Percentiles rank a stretch among this genome's conserved stretches.
These are phyloP conservation scores for Mycena pura DNA, from an alignment of 768 basidiomycete species.

Conservation along the genomic window DNA sequence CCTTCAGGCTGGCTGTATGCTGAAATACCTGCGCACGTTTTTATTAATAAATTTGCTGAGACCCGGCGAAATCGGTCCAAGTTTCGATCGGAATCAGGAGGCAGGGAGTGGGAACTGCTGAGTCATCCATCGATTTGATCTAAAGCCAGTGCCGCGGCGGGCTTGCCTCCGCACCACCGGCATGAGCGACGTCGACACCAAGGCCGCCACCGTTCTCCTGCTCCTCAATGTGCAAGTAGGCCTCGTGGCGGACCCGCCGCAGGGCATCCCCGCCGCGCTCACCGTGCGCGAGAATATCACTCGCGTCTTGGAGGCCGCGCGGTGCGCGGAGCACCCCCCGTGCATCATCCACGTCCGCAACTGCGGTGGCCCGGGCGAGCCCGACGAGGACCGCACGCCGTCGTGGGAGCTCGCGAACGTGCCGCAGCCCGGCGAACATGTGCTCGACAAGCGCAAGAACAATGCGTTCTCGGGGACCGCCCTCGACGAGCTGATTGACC, in stretches of 20 bases:
- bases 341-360: slow-evolving; percentile 75
- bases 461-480: slow-evolving; percentile 70
- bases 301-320: slow-evolving; percentile 54
- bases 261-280: slow-evolving; percentile 56
- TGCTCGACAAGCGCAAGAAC: slow-evolving; percentile 73
- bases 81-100: no score
- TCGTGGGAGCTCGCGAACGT: slow-evolving; percentile 70
- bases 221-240: slow-evolving; percentile 63
- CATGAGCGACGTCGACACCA: no score
- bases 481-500: slow-evolving; percentile 55
- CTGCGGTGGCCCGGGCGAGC: slow-evolving; percentile 63
- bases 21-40: no score
- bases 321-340: slow-evolving; percentile 51
- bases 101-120: no score
- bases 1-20: no score
- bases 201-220: slow-evolving; percentile 49
- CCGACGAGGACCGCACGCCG: slow-evolving; percentile 59
- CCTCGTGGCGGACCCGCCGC: slow-evolving; percentile 53
- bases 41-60: no score
- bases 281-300: slow-evolving; percentile 55
- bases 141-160: no score
- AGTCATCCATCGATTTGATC: no score
- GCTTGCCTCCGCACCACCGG: no score
- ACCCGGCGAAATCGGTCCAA: no score
- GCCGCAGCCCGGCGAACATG: slow-evolving; percentile 55